phyloP scores from a whole-genome alignment of 352 stramenopile genomes.

The Pythium utonaiense region DNA sequence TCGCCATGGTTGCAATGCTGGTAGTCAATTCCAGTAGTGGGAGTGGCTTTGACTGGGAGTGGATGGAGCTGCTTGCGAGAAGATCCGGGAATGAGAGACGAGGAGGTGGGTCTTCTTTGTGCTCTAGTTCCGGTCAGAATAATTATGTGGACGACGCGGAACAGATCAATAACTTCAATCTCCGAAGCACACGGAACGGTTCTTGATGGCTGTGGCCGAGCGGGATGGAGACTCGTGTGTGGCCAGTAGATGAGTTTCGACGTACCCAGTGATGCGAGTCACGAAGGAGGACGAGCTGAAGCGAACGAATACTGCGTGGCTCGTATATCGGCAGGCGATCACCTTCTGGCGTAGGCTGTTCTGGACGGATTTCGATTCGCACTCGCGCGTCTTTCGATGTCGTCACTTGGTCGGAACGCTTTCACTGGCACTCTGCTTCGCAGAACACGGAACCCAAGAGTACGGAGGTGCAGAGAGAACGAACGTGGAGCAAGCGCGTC shows the following conservation, averaged over 20 bases:
- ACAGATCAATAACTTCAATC: too few species aligned
- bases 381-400: not conserved
- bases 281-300: not conserved
- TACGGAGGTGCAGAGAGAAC: too few species aligned
- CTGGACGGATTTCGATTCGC: not conserved
- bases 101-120: not conserved
- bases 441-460: not conserved
- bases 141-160: not conserved
- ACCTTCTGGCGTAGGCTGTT: not conserved
- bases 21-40: not conserved
- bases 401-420: not conserved
- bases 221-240: not conserved
- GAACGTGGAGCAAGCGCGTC: not conserved
- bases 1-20: slow-evolving; percentile 18
- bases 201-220: not conserved
- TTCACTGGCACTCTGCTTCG: not conserved
- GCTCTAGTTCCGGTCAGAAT: not conserved
- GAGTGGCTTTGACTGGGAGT: too few species aligned
- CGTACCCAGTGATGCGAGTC: not conserved
- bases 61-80: not conserved
- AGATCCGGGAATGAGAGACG: not conserved
- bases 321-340: not conserved
- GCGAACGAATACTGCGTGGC: not conserved
- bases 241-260: not conserved
- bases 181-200: too few species aligned